Conservation (phyloP, 2,329 filamentous ascomycete genomes). For the Plenodomus tracheiphilus region DNA sequence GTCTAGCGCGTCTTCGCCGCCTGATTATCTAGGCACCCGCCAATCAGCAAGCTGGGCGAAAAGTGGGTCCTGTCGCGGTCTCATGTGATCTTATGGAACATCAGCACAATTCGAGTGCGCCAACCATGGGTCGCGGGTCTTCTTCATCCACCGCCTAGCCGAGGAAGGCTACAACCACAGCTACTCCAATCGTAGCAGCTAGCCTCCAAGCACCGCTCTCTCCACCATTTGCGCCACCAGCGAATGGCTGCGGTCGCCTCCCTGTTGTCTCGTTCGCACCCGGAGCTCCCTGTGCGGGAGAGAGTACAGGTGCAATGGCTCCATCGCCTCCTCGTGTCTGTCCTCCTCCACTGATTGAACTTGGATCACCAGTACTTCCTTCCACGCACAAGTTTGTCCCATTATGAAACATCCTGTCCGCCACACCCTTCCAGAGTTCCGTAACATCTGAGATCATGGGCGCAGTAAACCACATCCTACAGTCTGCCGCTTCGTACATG, state of each 20-base stretch:
- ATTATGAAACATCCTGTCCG: constrained; percentile 40
- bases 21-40: background rate
- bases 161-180: background rate
- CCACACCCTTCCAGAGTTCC: constrained; percentile 45
- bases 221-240: constrained; percentile 1
- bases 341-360: constrained; percentile 35
- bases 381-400: constrained; percentile 27
- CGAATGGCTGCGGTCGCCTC: constrained; percentile 3
- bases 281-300: constrained; percentile 1
- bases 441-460: constrained; percentile 41
- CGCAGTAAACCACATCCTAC: constrained; percentile 46
- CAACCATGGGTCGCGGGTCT: too few relatives aligned
- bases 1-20: background rate
- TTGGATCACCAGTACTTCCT: constrained; percentile 35
- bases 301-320: constrained; percentile 2
- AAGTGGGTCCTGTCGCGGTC: background rate
- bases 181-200: background rate
- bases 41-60: background rate
- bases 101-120: too few relatives aligned
- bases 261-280: background rate
- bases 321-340: constrained; percentile 34
- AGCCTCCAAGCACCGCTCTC: background rate
- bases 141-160: too few relatives aligned
- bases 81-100: background rate
- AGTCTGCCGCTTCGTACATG: constrained; percentile 48